Evolutionary conservation across 305 asterid genomes (phyloP), one percentile per base, ranked within the genome.

Genomic region (Ajuga reptans): DNA sequence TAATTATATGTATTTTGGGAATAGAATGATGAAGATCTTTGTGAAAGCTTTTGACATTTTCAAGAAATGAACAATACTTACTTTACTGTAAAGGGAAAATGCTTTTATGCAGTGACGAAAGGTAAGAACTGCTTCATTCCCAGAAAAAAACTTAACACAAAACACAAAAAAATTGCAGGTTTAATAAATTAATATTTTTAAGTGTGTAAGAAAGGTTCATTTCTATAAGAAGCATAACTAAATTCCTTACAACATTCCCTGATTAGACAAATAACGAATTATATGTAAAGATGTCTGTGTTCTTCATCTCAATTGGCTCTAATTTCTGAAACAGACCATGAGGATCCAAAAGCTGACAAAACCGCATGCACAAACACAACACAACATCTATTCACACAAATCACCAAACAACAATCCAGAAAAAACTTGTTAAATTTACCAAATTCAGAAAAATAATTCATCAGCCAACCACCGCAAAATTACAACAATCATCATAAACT

Each of bases 381-480:
- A 21, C 24, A 54, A 50, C 55, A 51, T 33, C 52, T 50, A 50
- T 42, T 55, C 18, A 56, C 37, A 51, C 12, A 9, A 59, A 41
- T 43, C 27, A 53, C 41, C 29, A 15, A 55, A 64, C 36, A 57
- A 37, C 9, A 68, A 67, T 31, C 43, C 72, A 5, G n/a, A 45
- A 65, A 64, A 34, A 31, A 3, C 12, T 8, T 21, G 27, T 2
- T 1, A 9, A 74, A 69, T 52, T 77, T 66, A 69, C 77, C 79
- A 60, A 80, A 76, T 61, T 41, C 68, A 76, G 81, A 45, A 77
- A 58, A 42, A 68, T 36, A 0, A 41, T 43, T 37, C 27, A 68
- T 39, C 41, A 36, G 43, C 50, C 73, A 37, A 37, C 66, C 51
- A 51, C 46, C 9, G 67, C 57, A 41, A 39, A 71, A 61, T 31